Evolutionary conservation across 1,284 basidiomycete genomes (phyloP).

Genomic region (Ustilago nuda): DNA sequence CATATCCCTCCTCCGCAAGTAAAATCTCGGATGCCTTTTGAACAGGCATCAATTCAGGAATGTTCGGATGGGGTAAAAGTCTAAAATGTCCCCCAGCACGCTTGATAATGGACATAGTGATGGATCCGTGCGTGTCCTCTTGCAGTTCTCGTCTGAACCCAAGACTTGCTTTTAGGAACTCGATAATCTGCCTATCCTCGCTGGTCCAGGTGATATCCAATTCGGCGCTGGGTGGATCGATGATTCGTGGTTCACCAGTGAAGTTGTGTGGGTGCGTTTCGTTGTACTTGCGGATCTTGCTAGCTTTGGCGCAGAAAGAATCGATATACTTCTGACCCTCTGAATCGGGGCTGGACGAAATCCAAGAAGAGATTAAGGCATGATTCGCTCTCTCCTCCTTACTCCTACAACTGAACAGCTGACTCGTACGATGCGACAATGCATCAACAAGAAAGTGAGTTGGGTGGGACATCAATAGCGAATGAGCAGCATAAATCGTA

Average conservation of each 20-base stretch:
- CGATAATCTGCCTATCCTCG: slow-evolving; percentile 77
- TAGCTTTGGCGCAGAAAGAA: slow-evolving; percentile 69
- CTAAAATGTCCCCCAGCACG: slow-evolving; percentile 70
- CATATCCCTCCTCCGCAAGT: slow-evolving; percentile 9
- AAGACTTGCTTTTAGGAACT: slow-evolving; percentile 77
- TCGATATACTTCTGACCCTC: slow-evolving; percentile 36
- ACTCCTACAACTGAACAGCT: slow-evolving; percentile 80
- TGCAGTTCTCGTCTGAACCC: slow-evolving; percentile 76
- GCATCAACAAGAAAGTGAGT: slow-evolving; percentile 77
- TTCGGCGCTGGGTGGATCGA: slow-evolving; percentile 7
- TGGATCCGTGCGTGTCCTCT: slow-evolving; percentile 75
- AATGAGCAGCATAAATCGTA: slow-evolving; percentile 78
- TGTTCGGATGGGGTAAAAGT: slow-evolving; percentile 33
- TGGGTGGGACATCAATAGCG: slow-evolving; percentile 77
- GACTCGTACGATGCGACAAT: slow-evolving; percentile 74
- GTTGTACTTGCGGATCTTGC: slow-evolving; percentile 22
- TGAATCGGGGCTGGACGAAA: slow-evolving; percentile 63
- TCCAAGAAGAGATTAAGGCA: slow-evolving; percentile 74
- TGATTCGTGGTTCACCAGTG: slow-evolving; percentile 73
- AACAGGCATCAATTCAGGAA: slow-evolving; percentile 4
- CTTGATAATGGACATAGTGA: slow-evolving; percentile 77
- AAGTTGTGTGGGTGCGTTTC: slow-evolving; percentile 74
- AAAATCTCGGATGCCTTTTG: slow-evolving; percentile 14
- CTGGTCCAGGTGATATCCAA: slow-evolving; percentile 72
- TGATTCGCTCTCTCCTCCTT: slow-evolving; percentile 75